Evolutionary conservation across 2,329 filamentous ascomycete genomes (phyloP), one percentile per base, ranked within the genome.

Genomic region (Aspergillus luchuensis): DNA sequence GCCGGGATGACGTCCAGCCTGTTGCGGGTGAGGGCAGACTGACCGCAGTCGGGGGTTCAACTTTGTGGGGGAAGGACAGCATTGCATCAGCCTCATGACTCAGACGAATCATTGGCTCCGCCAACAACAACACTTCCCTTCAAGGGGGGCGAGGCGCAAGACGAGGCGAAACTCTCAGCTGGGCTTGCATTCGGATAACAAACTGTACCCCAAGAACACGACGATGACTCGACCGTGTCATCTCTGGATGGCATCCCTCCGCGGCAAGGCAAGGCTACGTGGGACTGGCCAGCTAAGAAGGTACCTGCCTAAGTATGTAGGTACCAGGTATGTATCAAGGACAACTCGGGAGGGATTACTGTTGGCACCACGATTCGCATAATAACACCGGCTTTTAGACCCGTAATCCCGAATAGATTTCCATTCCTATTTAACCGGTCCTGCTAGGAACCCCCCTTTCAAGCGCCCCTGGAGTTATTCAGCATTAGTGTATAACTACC

Each of bases 11-110:
- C 52, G 48, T 59, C 59, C 58, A 48, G 25, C 33, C 33, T 36
- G 33, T 13, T 43, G 53, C 54, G 61, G 58, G 58, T 59, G 63
- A 48, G 25, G 53, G 53, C 39, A n/a, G 30, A 41, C 30, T 13
- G 41, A 39, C 52, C 23, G 52, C 39, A 41, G 33, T 55, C 47
- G 54, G 56, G 59, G 58, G 55, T 36, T 11, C 5, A 11, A 36
- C 10, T 36, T 36, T 64, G 63, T 58, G 60, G 58, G 63, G 62
- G 45, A 56, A 36, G 33, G 36, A 19, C 11, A 54, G 49, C 36
- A 62, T 63, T 60, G 57, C 63, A 65, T 65, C 63, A 66, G 63
- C 58, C 58, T 63, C 64, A 65, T 65, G 60, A 61, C 30, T 66
- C 61, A 60, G 54, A 58, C 39, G 49, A 19, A 38, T 60, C 36